Percentiles rank a stretch among this genome's conserved stretches.
Evolutionary conservation across 768 basidiomycete genomes (phyloP).

Genomic region (Boletus eberwhitei): DNA sequence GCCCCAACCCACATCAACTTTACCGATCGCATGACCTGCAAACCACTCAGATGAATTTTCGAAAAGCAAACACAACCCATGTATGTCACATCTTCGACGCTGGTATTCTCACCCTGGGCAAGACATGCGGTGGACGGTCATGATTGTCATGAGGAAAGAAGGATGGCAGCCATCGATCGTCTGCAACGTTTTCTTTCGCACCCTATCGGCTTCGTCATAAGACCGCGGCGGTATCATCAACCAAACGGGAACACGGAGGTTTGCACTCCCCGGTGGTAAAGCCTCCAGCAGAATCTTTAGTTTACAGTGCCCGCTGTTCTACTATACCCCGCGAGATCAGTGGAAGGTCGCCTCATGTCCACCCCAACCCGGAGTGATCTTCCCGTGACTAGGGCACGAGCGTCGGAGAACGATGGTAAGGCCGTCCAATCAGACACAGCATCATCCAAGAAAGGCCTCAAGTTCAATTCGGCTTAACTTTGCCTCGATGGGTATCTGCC

Average conservation of each 20-base stretch:
- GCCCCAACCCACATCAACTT: no score
- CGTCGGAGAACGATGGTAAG: neutral
- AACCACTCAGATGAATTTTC: neutral
- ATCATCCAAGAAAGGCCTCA: neutral
- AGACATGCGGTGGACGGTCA: neutral
- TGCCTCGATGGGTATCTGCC: no score
- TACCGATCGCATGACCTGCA: no score
- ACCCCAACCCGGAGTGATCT: neutral
- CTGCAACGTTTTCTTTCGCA: neutral
- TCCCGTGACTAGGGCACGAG: neutral
- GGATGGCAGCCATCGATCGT: neutral
- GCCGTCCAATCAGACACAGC: neutral
- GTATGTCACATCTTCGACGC: neutral
- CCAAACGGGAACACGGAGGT: neutral
- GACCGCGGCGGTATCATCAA: neutral
- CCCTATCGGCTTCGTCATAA: neutral
- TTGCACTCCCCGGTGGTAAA: neutral
- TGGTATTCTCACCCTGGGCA: neutral
- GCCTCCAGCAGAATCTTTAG: neutral
- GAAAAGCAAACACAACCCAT: neutral
- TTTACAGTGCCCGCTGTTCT: neutral
- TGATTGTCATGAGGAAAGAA: neutral
- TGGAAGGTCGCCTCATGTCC: neutral
- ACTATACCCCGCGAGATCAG: neutral
- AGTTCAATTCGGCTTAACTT: conserved; percentile 41